Evolutionary conservation across 2,329 filamentous ascomycete species (phyloP).

Genomic region (Neodidymelliopsis sp.): DNA sequence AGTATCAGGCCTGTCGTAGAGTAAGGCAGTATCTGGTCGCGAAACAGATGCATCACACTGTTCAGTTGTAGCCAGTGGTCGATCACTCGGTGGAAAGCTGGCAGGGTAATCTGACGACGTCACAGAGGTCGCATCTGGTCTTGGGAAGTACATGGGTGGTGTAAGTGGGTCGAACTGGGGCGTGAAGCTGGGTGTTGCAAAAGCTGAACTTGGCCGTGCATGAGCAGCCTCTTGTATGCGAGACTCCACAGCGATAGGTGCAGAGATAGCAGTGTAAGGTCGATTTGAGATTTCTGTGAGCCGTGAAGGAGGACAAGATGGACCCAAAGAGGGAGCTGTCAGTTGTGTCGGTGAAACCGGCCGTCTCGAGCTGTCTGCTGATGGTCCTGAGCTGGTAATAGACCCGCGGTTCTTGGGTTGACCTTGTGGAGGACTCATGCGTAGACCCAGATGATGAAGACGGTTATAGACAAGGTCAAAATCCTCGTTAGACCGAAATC

Average conservation of each 20-base stretch:
- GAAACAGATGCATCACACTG: slow-evolving; percentile 5
- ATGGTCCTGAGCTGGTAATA: slow-evolving; percentile 13
- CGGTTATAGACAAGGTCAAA: slow-evolving; percentile 44
- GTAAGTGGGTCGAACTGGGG: slow-evolving; percentile 25
- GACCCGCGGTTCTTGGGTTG: slow-evolving; percentile 20
- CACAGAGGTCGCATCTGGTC: slow-evolving; percentile 30
- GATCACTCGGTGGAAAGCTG: slow-evolving; percentile 6
- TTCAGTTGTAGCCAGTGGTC: slow-evolving; percentile 11
- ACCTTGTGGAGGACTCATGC: slow-evolving; percentile 30
- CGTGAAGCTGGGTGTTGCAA: slow-evolving; percentile 2
- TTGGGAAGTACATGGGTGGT: slow-evolving; percentile 38
- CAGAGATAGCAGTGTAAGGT: slow-evolving; percentile 32
- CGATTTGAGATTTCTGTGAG: slow-evolving; percentile 35
- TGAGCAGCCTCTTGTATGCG: slow-evolving; percentile 19
- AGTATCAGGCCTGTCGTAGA: slow-evolving; percentile 26
- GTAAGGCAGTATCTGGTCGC: slow-evolving; percentile 29
- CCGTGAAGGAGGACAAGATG: slow-evolving; percentile 39
- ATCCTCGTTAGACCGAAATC: slow-evolving; percentile 50
- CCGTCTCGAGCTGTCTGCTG: background rate
- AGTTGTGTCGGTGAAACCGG: slow-evolving; percentile 1
- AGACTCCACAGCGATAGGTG: slow-evolving; percentile 14
- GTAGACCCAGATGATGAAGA: slow-evolving; percentile 45
- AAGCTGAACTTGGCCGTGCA: slow-evolving; percentile 29
- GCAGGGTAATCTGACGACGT: slow-evolving; percentile 3
- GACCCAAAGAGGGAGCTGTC: slow-evolving; percentile 13